Percentiles rank a stretch among this genome's conserved stretches.
Evolutionary conservation across 179 eudicot genomes (phyloP).

Genomic region (Beta lomatogona): DNA sequence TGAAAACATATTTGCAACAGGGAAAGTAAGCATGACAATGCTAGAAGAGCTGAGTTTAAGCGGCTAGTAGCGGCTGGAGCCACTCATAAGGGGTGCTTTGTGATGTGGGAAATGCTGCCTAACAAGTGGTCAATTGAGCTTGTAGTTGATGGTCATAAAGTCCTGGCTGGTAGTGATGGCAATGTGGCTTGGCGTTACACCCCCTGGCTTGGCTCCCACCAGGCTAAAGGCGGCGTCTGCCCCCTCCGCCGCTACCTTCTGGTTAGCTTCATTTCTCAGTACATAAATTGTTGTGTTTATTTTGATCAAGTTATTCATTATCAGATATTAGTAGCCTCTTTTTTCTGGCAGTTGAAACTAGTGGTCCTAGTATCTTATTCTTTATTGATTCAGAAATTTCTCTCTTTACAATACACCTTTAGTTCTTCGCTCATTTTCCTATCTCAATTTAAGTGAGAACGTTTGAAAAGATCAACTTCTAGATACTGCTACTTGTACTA

Average conservation of each 20-base stretch:
- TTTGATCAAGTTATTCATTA: no score
- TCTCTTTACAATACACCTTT: no score
- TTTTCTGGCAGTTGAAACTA: no score
- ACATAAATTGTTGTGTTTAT: no score
- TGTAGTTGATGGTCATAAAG: slow-evolving; percentile 73
- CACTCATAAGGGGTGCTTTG: no score
- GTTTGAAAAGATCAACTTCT: no score
- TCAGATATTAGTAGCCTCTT: no score
- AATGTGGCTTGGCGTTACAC: slow-evolving; percentile 94
- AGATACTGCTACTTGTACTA: no score
- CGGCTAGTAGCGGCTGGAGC: slow-evolving; percentile 31
- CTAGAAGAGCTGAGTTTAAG: slow-evolving; percentile 63
- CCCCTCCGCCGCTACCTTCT: slow-evolving; percentile 90
- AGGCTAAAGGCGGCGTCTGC: slow-evolving; percentile 84
- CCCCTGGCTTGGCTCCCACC: slow-evolving; percentile 90
- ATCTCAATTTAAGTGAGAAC: no score
- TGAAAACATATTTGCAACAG: slow-evolving; percentile 79
- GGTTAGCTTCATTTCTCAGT: slow-evolving; percentile 30
- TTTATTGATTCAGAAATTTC: no score
- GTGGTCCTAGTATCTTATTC: no score
- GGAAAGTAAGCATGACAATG: slow-evolving; percentile 81
- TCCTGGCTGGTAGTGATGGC: slow-evolving; percentile 89
- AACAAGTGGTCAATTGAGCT: slow-evolving; percentile 87
- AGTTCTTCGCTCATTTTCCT: no score
- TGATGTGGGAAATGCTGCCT: slow-evolving; percentile 93